Base-by-base conservation (phyloP, 2,329 filamentous ascomycete species). In the Colletotrichum viniferum region DNA sequence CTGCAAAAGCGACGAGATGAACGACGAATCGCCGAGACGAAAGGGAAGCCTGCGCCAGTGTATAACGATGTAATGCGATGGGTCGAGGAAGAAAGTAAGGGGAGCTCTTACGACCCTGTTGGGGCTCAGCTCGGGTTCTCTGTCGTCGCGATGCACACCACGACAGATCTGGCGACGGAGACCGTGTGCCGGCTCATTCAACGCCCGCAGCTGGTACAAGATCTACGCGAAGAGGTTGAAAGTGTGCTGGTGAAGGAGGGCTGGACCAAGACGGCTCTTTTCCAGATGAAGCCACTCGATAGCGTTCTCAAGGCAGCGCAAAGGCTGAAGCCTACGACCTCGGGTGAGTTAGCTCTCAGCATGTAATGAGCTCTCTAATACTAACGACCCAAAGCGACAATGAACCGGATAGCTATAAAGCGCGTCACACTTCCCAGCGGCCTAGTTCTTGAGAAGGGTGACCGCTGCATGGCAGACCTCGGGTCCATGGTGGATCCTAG, bases 341-440 rank as follows among this genome's bases (percentile, higher is more conserved):
- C 58, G 18, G 58, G 58, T 32, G 30, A 28, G 58, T 34, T 58
- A 3, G 3, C 24, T 58, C 55, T 3, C 4, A 24, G 24, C 5
- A 16, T 16, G 55, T 7, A 58, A 2, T 7, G 3, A 3, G 2
- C 2, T 28, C 0, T 28, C 3, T 0, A 5, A 28, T 61, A 2
- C 18, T 34, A 1, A 61, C 3, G 32, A 5, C 18, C 12, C 18
- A 32, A 36, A 36, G 58, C 28, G 0, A 34, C 58, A 7, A 61
- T 61, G 58, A 34, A 61, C 12, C 24, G 28, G 18, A 61, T 18
- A 8, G 58, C 58, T 0, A 61, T 26, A 7, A 28, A 13, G 18
- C 55, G 55, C 24, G 55, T 58, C 14, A 58, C 14, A 0, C 26
- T 61, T 13, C 58, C 58, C 28, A 30, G 58, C 7, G 58, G 58